Evolutionary conservation across 2,329 filamentous ascomycete species (phyloP), one percentile per base, ranked within the genome.

Genomic region (Coniochaeta pulveracea): DNA sequence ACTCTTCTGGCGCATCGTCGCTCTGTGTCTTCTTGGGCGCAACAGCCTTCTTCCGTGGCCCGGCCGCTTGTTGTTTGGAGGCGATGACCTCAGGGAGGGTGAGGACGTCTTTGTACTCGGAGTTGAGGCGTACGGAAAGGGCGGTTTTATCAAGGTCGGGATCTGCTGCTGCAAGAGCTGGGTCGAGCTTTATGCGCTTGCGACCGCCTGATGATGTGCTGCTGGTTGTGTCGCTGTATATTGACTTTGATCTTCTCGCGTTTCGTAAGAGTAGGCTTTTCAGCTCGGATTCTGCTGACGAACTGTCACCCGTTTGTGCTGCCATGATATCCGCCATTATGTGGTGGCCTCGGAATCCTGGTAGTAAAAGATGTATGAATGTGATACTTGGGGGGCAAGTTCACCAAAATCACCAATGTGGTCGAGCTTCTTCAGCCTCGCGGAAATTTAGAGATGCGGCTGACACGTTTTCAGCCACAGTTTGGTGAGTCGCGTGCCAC

Each of bases 41-140:
- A 37, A 58, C 55, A 35, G 61, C 56, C 40, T 69, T 52, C 43
- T 75, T 66, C 42, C 76, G 66, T 39, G 72, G 68, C 7, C 67
- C 69, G n/a, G 73, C 61, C 4, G 66, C 62, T 3, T 65, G 72
- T 10, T 81, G 80, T 52, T 88, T 91, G 15, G 83, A 79, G 22
- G 83, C 83, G 14, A 95, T 68, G 2, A 74, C 74, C 15, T 80
- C 73, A 5, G 88, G 88, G 3, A 95, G 68, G 40, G 81, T 79
- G 51, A 76, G 74, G 15, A 91, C 79, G 48, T 78, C 65, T 45
- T 77, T 72, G 56, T 94, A 95, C 61, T 95, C 86, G 48, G 64
- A 66, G 34, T 68, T 66, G 50, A 83, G 75, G 30, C 79, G 72
- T 34, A 67, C 56, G 19, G 68, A 59, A 27, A 77, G 59, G 33